Base-by-base conservation (phyloP, 441 rosid species). In the Macaranga tanarius region DNA sequence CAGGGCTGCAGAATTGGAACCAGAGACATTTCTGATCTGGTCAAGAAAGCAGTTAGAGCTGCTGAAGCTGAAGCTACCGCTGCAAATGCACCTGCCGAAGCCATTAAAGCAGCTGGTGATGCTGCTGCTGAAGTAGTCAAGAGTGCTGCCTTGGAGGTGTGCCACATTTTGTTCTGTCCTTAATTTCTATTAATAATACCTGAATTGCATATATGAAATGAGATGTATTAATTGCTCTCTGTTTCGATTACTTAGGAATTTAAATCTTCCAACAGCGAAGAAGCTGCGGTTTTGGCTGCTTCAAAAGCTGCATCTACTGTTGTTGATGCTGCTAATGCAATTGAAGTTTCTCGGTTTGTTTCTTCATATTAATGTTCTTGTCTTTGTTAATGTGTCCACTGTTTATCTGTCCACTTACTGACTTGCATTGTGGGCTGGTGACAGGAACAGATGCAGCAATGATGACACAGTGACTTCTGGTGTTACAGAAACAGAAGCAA, bases 21-120 rank as follows among this genome's bases (percentile, higher is more conserved):
- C 74, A 86, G 79, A 83, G 97, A 93, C 79, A 88, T 96, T 69
- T 83, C 87, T 70, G 87, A 88, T 78, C 69, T 93, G 69, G 98
- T 93, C 26, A 93, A 82, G 86, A 82, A 84, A 71, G 99, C 99
- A 19, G 90, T 96, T 63, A 82, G 86, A 75, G 91, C 99, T 82
- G 99, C 99, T 72, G 99, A 93, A 80, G 88, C 92, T 26, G 99
- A 96, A 90, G 99, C 99, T 62, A 85, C 89, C 81, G 88, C 90
- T 72, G 97, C 91, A 72, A 84, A 87, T 81, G 98, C 95, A 63
- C 92, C 96, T 62, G 75, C 64, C 51, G 99, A 90, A 78, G 99
- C 99, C 68, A 79, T 90, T 77, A 92, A 83, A 84, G 99, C 99
- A 73, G 99, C 93, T 40, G 90, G 97, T 16, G 97, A 95, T 67